Conservation (phyloP, 306 rosid species). For the Cajanus cajan region DNA sequence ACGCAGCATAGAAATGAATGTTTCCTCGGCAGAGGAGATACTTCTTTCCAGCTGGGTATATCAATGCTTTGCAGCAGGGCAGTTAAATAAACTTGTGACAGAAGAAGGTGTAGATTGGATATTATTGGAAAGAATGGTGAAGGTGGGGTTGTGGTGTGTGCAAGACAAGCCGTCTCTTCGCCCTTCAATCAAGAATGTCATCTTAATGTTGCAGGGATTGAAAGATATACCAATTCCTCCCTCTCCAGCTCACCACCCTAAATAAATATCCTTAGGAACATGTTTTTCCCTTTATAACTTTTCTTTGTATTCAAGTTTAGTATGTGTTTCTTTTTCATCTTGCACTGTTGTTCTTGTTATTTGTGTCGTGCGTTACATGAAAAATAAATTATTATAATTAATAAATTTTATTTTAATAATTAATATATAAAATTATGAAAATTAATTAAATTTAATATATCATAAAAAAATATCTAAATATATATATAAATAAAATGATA, state of each 20-base stretch:
- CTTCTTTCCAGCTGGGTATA: conserved; percentile 36
- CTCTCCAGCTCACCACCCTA: background rate
- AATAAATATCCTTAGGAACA: background rate
- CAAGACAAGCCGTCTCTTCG: conserved; percentile 35
- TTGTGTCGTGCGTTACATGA: too few relatives aligned
- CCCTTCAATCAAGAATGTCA: conserved; percentile 37
- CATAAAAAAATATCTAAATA: too few relatives aligned
- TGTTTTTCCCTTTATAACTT: background rate
- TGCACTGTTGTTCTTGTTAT: background rate
- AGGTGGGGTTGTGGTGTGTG: conserved; percentile 46
- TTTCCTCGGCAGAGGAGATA: conserved; percentile 20
- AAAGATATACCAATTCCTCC: conserved; percentile 43
- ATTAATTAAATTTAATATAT: too few relatives aligned
- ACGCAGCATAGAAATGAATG: conserved; percentile 19
- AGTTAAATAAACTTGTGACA: conserved; percentile 18
- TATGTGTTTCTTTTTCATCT: background rate
- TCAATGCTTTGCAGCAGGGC: conserved; percentile 33
- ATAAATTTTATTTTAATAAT: too few relatives aligned
- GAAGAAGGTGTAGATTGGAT: conserved; percentile 33
- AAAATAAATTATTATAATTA: too few relatives aligned
- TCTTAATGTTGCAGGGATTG: conserved; percentile 44
- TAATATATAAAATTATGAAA: too few relatives aligned
- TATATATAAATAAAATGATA: too few relatives aligned
- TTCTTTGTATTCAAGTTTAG: too few relatives aligned
- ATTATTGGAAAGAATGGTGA: conserved; percentile 45